phyloP scores from a whole-genome alignment of 2,329 filamentous ascomycete species.

The Sarocladium kiliense region DNA sequence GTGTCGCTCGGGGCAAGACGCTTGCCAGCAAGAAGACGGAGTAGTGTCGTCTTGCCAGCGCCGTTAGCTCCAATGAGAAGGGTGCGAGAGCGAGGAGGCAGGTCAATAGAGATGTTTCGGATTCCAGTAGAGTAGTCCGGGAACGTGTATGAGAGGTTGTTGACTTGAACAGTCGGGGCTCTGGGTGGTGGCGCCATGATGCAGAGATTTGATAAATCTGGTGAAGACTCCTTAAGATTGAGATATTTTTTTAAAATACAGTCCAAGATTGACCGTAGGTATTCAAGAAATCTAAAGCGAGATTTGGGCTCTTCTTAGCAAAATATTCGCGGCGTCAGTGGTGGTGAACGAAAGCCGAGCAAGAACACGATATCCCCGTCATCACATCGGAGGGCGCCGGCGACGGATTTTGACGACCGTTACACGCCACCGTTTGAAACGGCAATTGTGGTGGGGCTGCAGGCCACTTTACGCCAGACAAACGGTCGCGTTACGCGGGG shows the following conservation, averaged over 20 bases:
- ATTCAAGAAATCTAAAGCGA: background rate
- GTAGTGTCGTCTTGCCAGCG: conserved; percentile 92
- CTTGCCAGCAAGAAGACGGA: conserved; percentile 91
- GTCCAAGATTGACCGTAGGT: background rate
- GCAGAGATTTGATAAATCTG: background rate
- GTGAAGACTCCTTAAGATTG: too few species aligned
- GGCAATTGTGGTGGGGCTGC: background rate
- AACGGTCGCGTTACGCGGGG: conserved; percentile 3
- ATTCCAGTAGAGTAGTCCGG: conserved; percentile 80
- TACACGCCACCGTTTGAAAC: background rate
- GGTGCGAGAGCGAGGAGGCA: conserved; percentile 80
- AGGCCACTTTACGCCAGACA: conserved; percentile 11
- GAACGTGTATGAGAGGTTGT: conserved; percentile 80
- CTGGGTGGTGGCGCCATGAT: conserved; percentile 24
- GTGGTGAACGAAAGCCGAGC: background rate
- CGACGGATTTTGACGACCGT: background rate
- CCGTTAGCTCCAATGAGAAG: conserved; percentile 95
- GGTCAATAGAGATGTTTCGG: conserved; percentile 63
- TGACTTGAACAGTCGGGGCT: conserved; percentile 64
- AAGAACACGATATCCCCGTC: background rate
- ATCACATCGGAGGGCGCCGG: background rate
- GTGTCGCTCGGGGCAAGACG: conserved; percentile 74
- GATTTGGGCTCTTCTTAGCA: background rate
- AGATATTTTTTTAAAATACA: background rate
- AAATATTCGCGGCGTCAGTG: background rate